Evolutionary conservation across 2,329 filamentous ascomycete species (phyloP).

Genomic region (Arachnopeziza araneosa): DNA sequence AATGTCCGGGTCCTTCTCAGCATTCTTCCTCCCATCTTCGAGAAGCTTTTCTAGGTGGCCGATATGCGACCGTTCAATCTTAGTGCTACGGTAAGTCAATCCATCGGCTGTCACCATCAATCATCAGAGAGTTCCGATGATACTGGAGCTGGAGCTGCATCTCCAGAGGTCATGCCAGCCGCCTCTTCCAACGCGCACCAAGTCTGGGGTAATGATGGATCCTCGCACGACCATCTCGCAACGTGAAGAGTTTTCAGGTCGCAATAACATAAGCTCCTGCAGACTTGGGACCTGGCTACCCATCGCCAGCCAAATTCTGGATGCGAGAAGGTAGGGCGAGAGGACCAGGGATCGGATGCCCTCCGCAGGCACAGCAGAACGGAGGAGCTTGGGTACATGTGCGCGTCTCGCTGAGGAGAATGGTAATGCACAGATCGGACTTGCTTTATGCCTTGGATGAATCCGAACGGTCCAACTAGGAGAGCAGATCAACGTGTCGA

Average conservation of each 20-base stretch:
- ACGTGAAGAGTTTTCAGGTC: not conserved
- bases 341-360: not conserved
- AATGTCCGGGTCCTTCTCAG: not conserved
- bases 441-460: not conserved
- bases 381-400: not conserved
- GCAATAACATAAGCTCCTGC: slow-evolving; percentile 1
- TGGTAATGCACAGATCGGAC: not conserved
- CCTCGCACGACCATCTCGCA: not conserved
- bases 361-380: not conserved
- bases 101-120: too few species aligned
- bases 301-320: not conserved
- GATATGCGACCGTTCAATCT: too few species aligned
- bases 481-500: not conserved
- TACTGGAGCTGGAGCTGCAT: too few species aligned
- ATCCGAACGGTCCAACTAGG: not conserved
- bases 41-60: not conserved
- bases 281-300: not conserved
- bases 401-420: not conserved
- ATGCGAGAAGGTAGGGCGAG: not conserved
- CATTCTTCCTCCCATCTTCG: not conserved
- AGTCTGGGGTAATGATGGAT: too few species aligned
- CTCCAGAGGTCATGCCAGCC: too few species aligned
- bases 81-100: too few species aligned
- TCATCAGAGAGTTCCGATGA: too few species aligned
- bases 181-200: too few species aligned